Percentiles rank a stretch among this genome's conserved stretches.
Evolutionary conservation across 805 yeast genomes (phyloP).

Genomic region (Candida railenensis): DNA sequence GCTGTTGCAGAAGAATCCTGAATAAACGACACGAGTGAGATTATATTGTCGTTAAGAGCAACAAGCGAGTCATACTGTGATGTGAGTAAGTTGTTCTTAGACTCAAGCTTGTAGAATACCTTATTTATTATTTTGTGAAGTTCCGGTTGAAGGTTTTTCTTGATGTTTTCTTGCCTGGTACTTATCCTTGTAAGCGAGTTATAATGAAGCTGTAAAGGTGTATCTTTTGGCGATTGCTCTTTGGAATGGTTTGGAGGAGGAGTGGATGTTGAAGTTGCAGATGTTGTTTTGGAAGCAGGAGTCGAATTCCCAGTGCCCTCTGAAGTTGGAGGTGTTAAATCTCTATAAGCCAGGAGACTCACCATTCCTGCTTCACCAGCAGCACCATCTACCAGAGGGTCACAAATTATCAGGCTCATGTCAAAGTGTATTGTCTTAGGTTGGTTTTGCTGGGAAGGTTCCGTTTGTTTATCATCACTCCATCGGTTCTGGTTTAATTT

Average conservation of each 20-base stretch:
- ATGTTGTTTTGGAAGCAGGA: neutral
- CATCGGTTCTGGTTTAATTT: constrained; percentile 31
- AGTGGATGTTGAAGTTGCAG: neutral
- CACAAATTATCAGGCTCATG: constrained; percentile 29
- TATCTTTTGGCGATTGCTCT: neutral
- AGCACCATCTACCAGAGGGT: constrained; percentile 1
- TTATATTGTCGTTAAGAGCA: constrained; percentile 33
- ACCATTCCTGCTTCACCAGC: neutral
- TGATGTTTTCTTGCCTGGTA: constrained; percentile 17
- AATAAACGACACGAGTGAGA: constrained; percentile 24
- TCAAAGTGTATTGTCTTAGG: constrained; percentile 31
- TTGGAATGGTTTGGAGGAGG: neutral
- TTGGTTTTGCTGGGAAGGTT: neutral
- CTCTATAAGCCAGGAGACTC: neutral
- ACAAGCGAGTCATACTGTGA: constrained; percentile 38
- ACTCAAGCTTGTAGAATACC: constrained; percentile 38
- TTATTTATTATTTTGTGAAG: constrained; percentile 39
- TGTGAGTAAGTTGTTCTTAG: constrained; percentile 27
- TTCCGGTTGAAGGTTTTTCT: constrained; percentile 20
- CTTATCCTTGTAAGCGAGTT: constrained; percentile 6
- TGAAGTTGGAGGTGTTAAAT: neutral
- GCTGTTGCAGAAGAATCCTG: constrained; percentile 14
- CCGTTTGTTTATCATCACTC: constrained; percentile 14
- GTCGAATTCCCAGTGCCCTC: constrained; percentile 1
- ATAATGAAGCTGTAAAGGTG: constrained; percentile 1